phyloP scores from a whole-genome alignment of 441 rosid genomes.

The Gossypium armourianum region DNA sequence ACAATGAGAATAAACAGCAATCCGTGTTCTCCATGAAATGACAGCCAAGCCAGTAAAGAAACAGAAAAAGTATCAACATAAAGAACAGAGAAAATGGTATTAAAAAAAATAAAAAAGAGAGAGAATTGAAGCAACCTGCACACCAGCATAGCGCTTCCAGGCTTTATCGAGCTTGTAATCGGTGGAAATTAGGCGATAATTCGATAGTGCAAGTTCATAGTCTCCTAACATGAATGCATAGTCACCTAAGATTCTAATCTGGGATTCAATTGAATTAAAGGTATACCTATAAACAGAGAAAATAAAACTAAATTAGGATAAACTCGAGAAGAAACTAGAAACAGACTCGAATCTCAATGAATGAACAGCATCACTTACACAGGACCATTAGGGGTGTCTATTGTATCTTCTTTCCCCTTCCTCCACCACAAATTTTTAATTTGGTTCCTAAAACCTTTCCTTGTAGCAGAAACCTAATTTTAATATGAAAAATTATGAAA shows the following conservation, averaged over 20 bases:
- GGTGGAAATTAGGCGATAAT: slow-evolving; percentile 85
- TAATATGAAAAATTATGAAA: slow-evolving; percentile 19
- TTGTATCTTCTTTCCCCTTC: slow-evolving; percentile 84
- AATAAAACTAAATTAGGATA: slow-evolving; percentile 21
- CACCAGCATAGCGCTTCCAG: slow-evolving; percentile 96
- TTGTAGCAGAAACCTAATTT: slow-evolving; percentile 72
- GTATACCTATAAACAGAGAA: slow-evolving; percentile 63
- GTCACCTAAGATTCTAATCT: slow-evolving; percentile 87
- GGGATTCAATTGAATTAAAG: slow-evolving; percentile 84
- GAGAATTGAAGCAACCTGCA: slow-evolving; percentile 52
- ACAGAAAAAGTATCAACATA: slow-evolving; percentile 5
- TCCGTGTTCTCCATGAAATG: not conserved
- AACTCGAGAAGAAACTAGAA: slow-evolving; percentile 8
- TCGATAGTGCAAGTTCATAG: slow-evolving; percentile 89
- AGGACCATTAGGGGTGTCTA: slow-evolving; percentile 54
- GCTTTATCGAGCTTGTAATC: slow-evolving; percentile 98
- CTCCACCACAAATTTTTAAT: slow-evolving; percentile 97
- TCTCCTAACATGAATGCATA: slow-evolving; percentile 94
- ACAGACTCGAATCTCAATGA: not conserved
- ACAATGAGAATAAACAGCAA: not conserved
- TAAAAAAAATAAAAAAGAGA: not conserved
- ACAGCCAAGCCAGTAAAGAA: not conserved
- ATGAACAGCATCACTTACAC: slow-evolving; percentile 39
- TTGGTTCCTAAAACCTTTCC: slow-evolving; percentile 95
- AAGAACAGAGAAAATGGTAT: not conserved